These are phyloP conservation scores for Blastomyces silverae DNA, from an alignment of 2,329 filamentous ascomycete species.

Conservation along the genomic window DNA sequence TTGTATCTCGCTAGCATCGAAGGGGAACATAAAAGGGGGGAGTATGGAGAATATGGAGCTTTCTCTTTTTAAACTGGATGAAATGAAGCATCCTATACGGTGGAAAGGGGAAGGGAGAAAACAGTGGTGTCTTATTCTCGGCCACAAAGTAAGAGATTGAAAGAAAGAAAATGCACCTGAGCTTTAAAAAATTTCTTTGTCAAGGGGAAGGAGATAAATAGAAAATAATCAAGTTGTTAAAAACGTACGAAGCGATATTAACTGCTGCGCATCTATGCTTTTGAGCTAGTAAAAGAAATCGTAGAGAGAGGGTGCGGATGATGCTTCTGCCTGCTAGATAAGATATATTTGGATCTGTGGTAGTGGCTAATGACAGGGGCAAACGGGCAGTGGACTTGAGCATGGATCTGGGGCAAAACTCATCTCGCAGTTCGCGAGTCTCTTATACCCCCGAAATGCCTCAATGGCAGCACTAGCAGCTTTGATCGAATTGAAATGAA, in stretches of 20 bases:
- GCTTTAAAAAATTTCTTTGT: not conserved
- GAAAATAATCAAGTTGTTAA: not conserved
- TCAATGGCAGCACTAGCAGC: conserved; percentile 16
- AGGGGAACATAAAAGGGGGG: not conserved
- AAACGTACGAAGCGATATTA: not conserved
- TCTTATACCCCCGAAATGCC: conserved; percentile 4
- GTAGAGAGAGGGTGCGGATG: not conserved
- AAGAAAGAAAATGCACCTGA: not conserved
- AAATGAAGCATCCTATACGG: not conserved
- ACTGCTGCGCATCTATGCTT: not conserved
- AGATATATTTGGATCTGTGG: not conserved
- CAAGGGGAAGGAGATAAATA: not conserved
- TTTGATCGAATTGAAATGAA: conserved; percentile 21
- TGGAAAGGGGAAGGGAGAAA: not conserved
- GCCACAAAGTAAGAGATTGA: not conserved
- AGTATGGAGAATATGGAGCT: not conserved
- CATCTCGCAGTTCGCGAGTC: conserved; percentile 18
- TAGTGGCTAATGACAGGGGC: not conserved
- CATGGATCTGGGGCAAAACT: conserved; percentile 20
- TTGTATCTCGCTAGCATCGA: not conserved
- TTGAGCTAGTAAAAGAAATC: not conserved
- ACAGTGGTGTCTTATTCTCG: not conserved
- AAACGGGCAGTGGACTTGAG: conserved; percentile 17
- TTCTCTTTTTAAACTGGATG: not conserved
- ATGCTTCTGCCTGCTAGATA: not conserved